Evolutionary conservation across 768 basidiomycete genomes (phyloP).

Genomic region (Leccinum incarnatum): DNA sequence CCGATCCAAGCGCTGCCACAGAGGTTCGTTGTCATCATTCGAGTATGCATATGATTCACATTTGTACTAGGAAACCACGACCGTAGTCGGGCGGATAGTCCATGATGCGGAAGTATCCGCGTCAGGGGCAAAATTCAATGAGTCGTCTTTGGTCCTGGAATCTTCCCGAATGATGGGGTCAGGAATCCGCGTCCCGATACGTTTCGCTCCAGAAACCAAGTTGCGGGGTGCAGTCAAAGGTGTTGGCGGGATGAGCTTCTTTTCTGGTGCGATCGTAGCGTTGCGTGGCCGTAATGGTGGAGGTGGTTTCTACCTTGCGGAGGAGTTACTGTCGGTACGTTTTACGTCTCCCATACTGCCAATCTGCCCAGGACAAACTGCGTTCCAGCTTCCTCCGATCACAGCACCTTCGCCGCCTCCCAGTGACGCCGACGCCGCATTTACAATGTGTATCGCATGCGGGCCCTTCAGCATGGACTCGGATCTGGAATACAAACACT

Average conservation of each 20-base stretch:
- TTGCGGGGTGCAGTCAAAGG: conserved; percentile 64
- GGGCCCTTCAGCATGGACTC: conserved; percentile 86
- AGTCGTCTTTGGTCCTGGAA: conserved; percentile 75
- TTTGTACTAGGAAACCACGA: conserved; percentile 53
- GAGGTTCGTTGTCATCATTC: conserved; percentile 39
- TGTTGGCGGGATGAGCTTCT: conserved; percentile 67
- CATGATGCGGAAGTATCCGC: conserved; percentile 60
- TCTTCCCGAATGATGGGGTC: conserved; percentile 74
- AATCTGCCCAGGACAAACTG: neutral
- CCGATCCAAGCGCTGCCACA: conserved; percentile 65
- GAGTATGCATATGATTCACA: neutral
- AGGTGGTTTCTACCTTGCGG: conserved; percentile 69
- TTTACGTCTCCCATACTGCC: neutral
- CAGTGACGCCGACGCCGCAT: conserved; percentile 39
- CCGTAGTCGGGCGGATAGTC: conserved; percentile 71
- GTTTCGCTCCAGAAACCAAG: conserved; percentile 63
- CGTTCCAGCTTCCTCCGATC: conserved; percentile 59
- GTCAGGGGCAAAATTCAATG: conserved; percentile 65
- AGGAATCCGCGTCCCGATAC: conserved; percentile 64
- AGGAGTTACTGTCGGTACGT: neutral
- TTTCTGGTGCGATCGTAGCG: conserved; percentile 86
- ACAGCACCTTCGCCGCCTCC: conserved; percentile 42
- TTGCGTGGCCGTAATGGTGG: conserved; percentile 89
- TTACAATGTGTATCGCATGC: conserved; percentile 69
- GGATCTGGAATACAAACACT: conserved; percentile 73